Percentiles rank a stretch among this genome's conserved stretches.
Evolutionary conservation across 768 basidiomycete species (phyloP).

Genomic region (Leccinum incarnatum): DNA sequence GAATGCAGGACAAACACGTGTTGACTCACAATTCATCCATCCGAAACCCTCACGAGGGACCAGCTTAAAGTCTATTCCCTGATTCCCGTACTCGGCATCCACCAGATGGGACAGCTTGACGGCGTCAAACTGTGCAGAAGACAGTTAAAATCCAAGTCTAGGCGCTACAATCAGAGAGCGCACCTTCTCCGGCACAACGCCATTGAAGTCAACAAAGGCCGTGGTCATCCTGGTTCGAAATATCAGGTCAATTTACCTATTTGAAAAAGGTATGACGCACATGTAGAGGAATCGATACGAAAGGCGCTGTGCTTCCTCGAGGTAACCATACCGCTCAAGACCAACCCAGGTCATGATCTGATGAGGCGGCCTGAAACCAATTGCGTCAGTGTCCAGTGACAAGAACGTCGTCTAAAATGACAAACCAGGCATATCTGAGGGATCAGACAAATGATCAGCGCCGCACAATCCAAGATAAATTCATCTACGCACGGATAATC

Average conservation of each 20-base stretch:
- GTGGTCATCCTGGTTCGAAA: constrained; percentile 73
- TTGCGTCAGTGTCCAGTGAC: constrained; percentile 10
- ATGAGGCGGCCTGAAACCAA: constrained; percentile 76
- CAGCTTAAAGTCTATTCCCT: constrained; percentile 97
- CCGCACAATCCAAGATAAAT: constrained; percentile 3
- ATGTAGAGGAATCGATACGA: constrained; percentile 99
- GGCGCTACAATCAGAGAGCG: not conserved
- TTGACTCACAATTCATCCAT: constrained; percentile 87
- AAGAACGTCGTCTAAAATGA: not conserved
- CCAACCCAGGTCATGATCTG: constrained; percentile 99
- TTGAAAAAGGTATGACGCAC: constrained; percentile 51
- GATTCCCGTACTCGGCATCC: constrained; percentile 95
- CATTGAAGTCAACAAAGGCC: constrained; percentile 95
- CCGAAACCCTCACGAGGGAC: constrained; percentile 97
- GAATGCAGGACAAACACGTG: not conserved
- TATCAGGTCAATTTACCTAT: constrained; percentile 1
- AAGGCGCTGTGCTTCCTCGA: constrained; percentile 88
- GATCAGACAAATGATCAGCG: constrained; percentile 6
- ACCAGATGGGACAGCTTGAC: constrained; percentile 94
- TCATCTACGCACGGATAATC: constrained; percentile 78
- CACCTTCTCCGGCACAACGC: constrained; percentile 96
- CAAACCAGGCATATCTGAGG: constrained; percentile 65
- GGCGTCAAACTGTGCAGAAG: constrained; percentile 73
- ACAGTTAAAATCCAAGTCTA: not conserved
- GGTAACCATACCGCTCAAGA: constrained; percentile 91